These are phyloP conservation scores for Saussurea involucrata DNA, from an alignment of 129 eudicot species.

Conservation along the genomic window DNA sequence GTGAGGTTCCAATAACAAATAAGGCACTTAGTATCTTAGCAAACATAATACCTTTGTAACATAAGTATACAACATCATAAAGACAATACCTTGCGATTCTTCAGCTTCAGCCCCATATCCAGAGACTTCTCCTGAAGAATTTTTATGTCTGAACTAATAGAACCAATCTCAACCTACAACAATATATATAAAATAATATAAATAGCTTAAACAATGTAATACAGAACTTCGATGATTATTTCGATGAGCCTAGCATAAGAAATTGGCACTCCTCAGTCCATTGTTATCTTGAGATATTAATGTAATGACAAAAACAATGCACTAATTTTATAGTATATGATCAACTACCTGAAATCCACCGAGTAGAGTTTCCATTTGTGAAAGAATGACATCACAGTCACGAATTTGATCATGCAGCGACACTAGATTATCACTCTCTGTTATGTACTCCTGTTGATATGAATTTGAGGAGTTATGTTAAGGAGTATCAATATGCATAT, in stretches of 20 bases:
- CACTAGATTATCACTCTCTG: constrained; percentile 95
- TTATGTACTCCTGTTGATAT: constrained; percentile 77
- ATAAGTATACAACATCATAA: constrained; percentile 1
- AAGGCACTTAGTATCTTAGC: background rate
- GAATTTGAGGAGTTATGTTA: constrained; percentile 4
- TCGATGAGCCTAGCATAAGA: background rate
- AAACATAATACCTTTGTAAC: background rate
- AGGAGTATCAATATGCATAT: background rate
- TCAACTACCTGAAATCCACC: constrained; percentile 90
- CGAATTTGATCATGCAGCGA: constrained; percentile 97
- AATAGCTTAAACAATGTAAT: constrained; percentile 6
- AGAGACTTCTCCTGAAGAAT: constrained; percentile 96
- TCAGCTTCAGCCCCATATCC: constrained; percentile 98
- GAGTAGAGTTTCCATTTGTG: constrained; percentile 94
- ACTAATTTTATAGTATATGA: background rate
- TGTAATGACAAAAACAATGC: background rate
- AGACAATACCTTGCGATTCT: constrained; percentile 83
- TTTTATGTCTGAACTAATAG: constrained; percentile 95
- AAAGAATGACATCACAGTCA: constrained; percentile 84
- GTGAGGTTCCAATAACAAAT: background rate
- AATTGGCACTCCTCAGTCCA: background rate
- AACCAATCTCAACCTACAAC: constrained; percentile 87
- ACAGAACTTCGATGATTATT: background rate
- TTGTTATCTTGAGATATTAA: background rate
- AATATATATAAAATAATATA: background rate